Percentiles rank a stretch among this genome's conserved stretches.
These are phyloP conservation scores for Alternaria sp. DNA, from an alignment of 2,329 filamentous ascomycete genomes.

Conservation along the genomic window DNA sequence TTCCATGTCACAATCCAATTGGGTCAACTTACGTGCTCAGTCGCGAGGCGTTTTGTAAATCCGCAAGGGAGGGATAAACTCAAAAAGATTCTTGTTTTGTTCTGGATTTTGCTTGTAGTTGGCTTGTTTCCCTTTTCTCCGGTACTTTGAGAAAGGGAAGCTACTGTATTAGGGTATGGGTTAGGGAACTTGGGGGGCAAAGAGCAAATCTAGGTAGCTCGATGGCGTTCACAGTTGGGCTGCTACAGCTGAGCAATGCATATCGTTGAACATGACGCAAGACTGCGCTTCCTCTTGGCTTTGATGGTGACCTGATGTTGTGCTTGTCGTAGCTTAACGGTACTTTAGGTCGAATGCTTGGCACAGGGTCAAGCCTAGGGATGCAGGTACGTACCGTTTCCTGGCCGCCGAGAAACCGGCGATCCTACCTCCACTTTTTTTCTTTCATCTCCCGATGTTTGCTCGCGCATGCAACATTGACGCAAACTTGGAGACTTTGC, in stretches of 20 bases:
- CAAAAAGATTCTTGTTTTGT: slow-evolving; percentile 26
- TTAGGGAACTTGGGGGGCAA: slow-evolving; percentile 6
- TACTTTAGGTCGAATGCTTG: background rate
- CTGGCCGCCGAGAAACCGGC: slow-evolving; percentile 10
- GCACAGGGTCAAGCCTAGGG: background rate
- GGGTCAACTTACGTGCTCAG: slow-evolving; percentile 27
- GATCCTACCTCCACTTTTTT: background rate
- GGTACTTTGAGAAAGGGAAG: slow-evolving; percentile 12
- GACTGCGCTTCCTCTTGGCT: background rate
- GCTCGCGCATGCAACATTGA: background rate
- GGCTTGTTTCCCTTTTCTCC: slow-evolving; percentile 12
- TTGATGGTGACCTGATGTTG: background rate
- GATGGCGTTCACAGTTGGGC: slow-evolving; percentile 8
- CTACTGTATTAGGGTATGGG: slow-evolving; percentile 22
- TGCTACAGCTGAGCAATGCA: slow-evolving; percentile 17
- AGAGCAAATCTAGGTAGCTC: slow-evolving; percentile 12
- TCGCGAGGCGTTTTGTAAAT: slow-evolving; percentile 32
- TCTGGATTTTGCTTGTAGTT: slow-evolving; percentile 18
- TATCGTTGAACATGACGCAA: slow-evolving; percentile 15
- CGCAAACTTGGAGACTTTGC: background rate
- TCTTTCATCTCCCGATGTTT: background rate
- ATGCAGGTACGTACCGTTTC: slow-evolving; percentile 13
- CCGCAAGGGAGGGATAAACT: slow-evolving; percentile 32
- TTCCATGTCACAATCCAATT: slow-evolving; percentile 13
- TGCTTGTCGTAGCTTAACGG: background rate